Base-by-base conservation (phyloP, 169 alveolate species). In the Babesia ovata region DNA sequence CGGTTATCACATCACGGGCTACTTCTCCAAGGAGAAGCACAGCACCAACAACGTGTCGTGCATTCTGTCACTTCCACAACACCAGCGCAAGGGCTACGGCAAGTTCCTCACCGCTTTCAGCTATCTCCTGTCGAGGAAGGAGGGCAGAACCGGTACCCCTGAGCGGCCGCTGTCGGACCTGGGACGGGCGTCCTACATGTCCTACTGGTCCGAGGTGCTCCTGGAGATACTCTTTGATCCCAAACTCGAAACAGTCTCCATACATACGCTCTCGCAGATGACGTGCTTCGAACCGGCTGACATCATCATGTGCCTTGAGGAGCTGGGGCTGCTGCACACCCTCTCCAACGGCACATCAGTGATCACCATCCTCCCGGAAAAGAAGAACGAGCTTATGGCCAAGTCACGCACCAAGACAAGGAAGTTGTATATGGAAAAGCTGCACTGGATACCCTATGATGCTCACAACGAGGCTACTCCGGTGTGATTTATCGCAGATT, bases 91-190 rank as follows among this genome's bases (percentile, higher is more conserved):
- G 60, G 98, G 98, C 6, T 94, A 94, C 71, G 98, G 98, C 28
- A 94, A 94, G 62, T 93, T 92, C 65, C 75, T 94, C 33, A 94
- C 93, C 36, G 92, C 91, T 33, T 91, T 94, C 58, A 92, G 96
- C 36, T 94, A 98, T 86, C 94, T 95, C 52, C 91, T 98, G n/a
- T 93, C 98, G 6, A 85, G 88, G 57, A 93, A 87, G 57, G 99
- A 98, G 86, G 92, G 93, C 57, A 93, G 93, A 52, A 87, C 94
- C 13, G 99, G 99, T 13, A 94, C 99, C 3, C 99, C 99, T 7
- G 99, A 98, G 90, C 89, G 98, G 66, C 99, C 99, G 1, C 79
- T 98, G 10, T 93, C 98, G 0, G 99, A 98, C 88, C 88, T 98
- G 61, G 99, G 99, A 14, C 92, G 91, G 63, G 98, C 96, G 26